Evolutionary conservation across 768 basidiomycete species (phyloP).

Genomic region (Termitomyces sp.): DNA sequence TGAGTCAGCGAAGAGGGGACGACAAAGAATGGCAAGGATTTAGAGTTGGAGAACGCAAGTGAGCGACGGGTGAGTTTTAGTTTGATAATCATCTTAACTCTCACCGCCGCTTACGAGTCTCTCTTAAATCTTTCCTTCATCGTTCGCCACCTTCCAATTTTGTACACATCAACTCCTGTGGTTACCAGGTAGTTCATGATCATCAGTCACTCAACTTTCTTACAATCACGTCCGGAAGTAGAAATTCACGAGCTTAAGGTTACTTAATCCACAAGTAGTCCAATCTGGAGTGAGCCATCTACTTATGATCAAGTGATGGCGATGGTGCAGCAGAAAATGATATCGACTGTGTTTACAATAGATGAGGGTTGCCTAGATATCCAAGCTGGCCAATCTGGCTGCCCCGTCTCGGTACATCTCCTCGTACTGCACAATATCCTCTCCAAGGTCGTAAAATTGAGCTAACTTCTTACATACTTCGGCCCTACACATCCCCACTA

Average conservation of each 20-base stretch:
- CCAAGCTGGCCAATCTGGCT: background rate
- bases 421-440: constrained; percentile 4
- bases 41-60: background rate
- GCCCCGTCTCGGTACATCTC: constrained; percentile 2
- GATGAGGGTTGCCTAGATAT: background rate
- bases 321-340: background rate
- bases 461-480: constrained; percentile 7
- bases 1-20: constrained; percentile 6
- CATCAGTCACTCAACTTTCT: background rate
- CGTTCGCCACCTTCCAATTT: background rate
- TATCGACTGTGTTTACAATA: background rate
- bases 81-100: background rate
- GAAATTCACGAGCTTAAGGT: background rate
- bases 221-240: background rate
- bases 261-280: background rate
- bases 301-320: too few relatives aligned
- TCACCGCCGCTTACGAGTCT: background rate
- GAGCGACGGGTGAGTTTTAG: background rate
- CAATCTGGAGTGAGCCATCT: background rate
- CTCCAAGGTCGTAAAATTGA: background rate
- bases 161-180: background rate
- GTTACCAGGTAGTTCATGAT: background rate
- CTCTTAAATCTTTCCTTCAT: background rate
- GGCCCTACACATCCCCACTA: constrained; percentile 11
- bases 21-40: constrained; percentile 10